A percentile compares a stretch with the other conserved stretches of the same genome.
Conservation (phyloP, 2,329 filamentous ascomycete genomes). For the Neocatenulostroma microsporum region DNA sequence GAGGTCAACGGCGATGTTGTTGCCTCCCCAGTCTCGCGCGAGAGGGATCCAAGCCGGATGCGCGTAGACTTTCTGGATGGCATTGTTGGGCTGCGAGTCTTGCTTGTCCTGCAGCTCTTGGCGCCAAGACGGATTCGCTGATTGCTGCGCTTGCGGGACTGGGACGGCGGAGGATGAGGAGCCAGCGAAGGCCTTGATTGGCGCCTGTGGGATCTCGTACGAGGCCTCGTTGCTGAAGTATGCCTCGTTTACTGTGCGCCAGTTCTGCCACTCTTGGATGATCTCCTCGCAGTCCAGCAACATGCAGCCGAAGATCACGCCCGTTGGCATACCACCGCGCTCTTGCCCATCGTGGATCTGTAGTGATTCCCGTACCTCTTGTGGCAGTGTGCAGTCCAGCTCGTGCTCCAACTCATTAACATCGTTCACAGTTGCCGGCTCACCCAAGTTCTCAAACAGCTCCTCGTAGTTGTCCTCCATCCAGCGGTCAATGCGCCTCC, state of each 20-base stretch:
- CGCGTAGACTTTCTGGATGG: slow-evolving; percentile 86
- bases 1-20: slow-evolving; percentile 89
- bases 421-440: slow-evolving; percentile 87
- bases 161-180: slow-evolving; percentile 50
- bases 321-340: slow-evolving; percentile 80
- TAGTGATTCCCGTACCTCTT: slow-evolving; percentile 87
- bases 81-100: slow-evolving; percentile 76
- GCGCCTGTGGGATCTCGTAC: slow-evolving; percentile 54
- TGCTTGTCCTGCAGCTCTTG: slow-evolving; percentile 77
- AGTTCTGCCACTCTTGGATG: slow-evolving; percentile 94
- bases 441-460: slow-evolving; percentile 84
- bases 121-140: slow-evolving; percentile 56
- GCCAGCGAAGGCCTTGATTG: slow-evolving; percentile 64
- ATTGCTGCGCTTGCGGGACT: slow-evolving; percentile 32
- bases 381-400: slow-evolving; percentile 84
- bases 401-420: slow-evolving; percentile 95
- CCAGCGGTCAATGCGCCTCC: slow-evolving; percentile 91
- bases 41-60: slow-evolving; percentile 94
- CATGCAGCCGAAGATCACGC: slow-evolving; percentile 91
- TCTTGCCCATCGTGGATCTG: slow-evolving; percentile 95
- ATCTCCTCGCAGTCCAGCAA: slow-evolving; percentile 97
- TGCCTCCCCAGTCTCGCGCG: slow-evolving; percentile 96
- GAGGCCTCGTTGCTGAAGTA: slow-evolving; percentile 57
- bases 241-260: slow-evolving; percentile 87
- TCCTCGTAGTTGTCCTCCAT: slow-evolving; percentile 92